These are phyloP conservation scores for Trapa incisa DNA, from an alignment of 345 rosid genomes.

Conservation along the genomic window DNA sequence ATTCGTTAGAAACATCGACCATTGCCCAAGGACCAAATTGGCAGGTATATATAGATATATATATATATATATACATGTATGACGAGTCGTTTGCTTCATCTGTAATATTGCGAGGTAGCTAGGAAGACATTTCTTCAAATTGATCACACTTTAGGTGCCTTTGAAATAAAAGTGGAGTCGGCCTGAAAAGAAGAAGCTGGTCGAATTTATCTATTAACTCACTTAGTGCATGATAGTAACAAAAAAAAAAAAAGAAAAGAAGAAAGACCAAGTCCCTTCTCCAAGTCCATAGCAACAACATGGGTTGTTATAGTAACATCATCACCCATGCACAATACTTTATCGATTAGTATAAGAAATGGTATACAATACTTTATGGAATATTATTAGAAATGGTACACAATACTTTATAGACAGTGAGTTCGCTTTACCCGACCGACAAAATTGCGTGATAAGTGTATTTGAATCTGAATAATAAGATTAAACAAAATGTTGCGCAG, in stretches of 20 bases:
- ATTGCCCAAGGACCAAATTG: not conserved
- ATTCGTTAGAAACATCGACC: not conserved
- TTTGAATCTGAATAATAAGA: too few relatives aligned
- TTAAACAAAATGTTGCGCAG: too few relatives aligned
- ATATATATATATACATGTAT: too few relatives aligned
- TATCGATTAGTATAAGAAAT: too few relatives aligned
- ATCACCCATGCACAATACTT: too few relatives aligned
- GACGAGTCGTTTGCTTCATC: not conserved
- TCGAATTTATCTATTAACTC: conserved; percentile 15
- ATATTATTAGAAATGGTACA: too few relatives aligned
- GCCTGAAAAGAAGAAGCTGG: conserved; percentile 9
- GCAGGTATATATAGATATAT: not conserved
- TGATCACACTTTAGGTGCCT: conserved; percentile 38
- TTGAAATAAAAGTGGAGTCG: conserved; percentile 31
- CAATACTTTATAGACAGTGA: conserved; percentile 1
- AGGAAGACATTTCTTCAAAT: not conserved
- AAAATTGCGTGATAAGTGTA: too few relatives aligned
- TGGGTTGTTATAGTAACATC: not conserved
- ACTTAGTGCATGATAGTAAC: conserved; percentile 37
- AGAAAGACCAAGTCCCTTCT: conserved; percentile 11
- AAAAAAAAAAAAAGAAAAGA: conserved; percentile 10
- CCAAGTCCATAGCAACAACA: conserved; percentile 39
- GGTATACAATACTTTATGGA: too few relatives aligned
- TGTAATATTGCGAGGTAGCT: not conserved
- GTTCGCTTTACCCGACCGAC: not conserved